Conservation (phyloP, 352 stramenopile species). For the Phytopythium boreale region DNA sequence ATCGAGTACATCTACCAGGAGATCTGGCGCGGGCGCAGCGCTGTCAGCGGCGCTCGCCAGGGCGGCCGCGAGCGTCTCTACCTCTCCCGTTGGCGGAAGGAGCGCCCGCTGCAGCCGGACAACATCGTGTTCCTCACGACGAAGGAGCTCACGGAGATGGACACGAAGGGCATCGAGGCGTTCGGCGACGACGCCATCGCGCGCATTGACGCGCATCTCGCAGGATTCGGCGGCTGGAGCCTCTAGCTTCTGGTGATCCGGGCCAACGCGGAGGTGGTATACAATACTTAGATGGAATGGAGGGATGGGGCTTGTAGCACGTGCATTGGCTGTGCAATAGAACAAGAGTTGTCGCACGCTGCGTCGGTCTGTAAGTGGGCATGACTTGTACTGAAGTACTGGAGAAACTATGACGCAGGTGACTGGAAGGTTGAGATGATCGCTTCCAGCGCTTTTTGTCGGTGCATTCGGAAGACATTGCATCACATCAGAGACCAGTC, state of each 20-base stretch:
- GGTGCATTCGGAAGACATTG: not conserved
- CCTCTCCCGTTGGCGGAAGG: constrained; percentile 78
- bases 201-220: constrained; percentile 61
- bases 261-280: not conserved
- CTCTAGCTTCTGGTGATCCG: not conserved
- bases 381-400: too few species aligned
- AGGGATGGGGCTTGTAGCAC: not conserved
- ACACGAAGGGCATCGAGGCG: constrained; percentile 56
- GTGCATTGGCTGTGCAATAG: not conserved
- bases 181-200: constrained; percentile 67
- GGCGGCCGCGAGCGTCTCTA: constrained; percentile 77
- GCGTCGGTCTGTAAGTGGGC: too few species aligned
- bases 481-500: not conserved
- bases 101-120: constrained; percentile 65
- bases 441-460: not conserved
- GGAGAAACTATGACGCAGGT: not conserved
- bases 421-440: not conserved
- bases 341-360: not conserved
- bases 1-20: constrained; percentile 88
- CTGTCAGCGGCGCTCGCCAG: constrained; percentile 64
- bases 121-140: constrained; percentile 88
- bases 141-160: constrained; percentile 64
- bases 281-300: constrained; percentile 1
- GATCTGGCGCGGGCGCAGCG: constrained; percentile 77
- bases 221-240: constrained; percentile 59